Base-by-base conservation (phyloP, 495 filamentous ascomycete genomes). In the Penicillium flavigenum region DNA sequence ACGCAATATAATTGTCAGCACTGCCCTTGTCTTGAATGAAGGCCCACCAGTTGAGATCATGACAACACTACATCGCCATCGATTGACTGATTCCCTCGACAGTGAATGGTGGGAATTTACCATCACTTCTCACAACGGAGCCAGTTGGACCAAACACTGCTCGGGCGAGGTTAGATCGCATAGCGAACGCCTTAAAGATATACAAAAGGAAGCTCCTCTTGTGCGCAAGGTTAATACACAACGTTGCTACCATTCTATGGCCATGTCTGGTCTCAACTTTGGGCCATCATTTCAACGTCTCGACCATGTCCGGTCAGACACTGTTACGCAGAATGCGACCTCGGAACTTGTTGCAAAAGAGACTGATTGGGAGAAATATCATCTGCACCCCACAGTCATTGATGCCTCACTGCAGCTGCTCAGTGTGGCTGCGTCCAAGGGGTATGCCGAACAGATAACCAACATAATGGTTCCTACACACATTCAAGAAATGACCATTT, bases 31-130 rank as follows among this genome's bases (percentile, higher is more conserved):
- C 1, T 36, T 79, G 0, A 14, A 64, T 12, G 63, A 68, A 3
- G 56, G 36, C 2, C 56, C 51, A 10, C 17, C 59, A 2, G 54
- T 58, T 0, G 72, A 76, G 45, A 56, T 81, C 16, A 59, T 77
- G 36, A 78, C 75, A 0, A 69, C 59, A 2, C 50, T 82, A 14
- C 70, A 70, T 3, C 70, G 39, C 1, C 60, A 57, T 11, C 58
- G 59, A 1, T 61, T 79, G 16, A 81, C 73, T 0, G 59, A 63
- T n/a, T 57, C 61, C 0, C 55, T 69, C 1, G 70, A 79, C 32
- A 69, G 63, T 11, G 50, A 72, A 7, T 82, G 76, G 76, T 81
- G 67, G 58, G 72, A 78, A 16, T 84, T 84, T 55, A 56, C 53
- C 0, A 70, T 83, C 20, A 34, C 64, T 3, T 79, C 78, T 0